Base-by-base conservation (phyloP, 306 rosid genomes). In the Prunus padus region DNA sequence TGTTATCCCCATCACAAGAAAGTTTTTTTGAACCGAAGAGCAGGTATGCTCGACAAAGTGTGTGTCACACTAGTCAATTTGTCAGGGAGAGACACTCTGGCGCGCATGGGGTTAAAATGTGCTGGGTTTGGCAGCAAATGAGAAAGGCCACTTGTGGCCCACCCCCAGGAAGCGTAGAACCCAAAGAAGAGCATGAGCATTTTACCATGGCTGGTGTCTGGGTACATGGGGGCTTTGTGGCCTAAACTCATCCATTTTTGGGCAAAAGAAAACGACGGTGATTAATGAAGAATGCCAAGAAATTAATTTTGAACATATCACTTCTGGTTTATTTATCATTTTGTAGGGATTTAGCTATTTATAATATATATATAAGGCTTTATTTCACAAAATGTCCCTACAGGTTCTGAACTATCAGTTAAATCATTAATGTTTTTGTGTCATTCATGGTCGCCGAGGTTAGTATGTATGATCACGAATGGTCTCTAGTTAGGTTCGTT, bases 1-100 rank as follows among this genome's bases (percentile, higher is more conserved):
- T 1, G 0, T 33, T 1, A 33, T 31, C 0, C 0, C 1, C 1
- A 7, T 4, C 0, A 31, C 1, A 31, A 31, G 7, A 31, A 31
- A 31, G 7, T 0, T 5, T 33, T 33, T 31, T 28, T 30, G 3
- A 0, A 33, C 40, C 40, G 0, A 33, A 33, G 1, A 1, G 40
- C 8, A 33, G 8, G 0, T 33, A 25, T 5, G 44, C 44, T 62
- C 4, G 66, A 61, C 66, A 28, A 61, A 61, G 4, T 5, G 66
- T 28, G 66, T 15, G 66, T 4, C 20, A 44, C 30, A 26, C 64
- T 22, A 1, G 65, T 71, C 54, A 52, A 20, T 26, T 51, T 20
- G 63, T 49, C 63, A 46, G 25, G 46, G 5, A 15, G 37, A 25
- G 19, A 3, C 8, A 13, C 3, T 25, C 33, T 10, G 31, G 19